phyloP scores from a whole-genome alignment of 2,329 filamentous ascomycete genomes.

The Zymoseptoria ardabiliae region DNA sequence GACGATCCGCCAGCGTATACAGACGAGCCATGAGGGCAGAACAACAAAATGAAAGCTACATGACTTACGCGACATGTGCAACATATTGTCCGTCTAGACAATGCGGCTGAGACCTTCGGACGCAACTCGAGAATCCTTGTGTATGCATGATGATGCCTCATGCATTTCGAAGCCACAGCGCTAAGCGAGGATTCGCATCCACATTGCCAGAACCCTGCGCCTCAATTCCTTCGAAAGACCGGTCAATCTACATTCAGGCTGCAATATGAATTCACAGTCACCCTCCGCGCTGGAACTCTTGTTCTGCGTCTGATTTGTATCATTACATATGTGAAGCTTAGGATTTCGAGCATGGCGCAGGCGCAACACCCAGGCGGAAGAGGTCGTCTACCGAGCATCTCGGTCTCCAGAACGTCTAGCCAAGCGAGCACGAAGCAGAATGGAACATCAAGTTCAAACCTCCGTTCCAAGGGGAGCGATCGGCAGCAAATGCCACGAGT shows the following conservation, averaged over 20 bases:
- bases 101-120: not conserved
- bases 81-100: not conserved
- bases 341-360: not conserved
- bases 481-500: constrained; percentile 4
- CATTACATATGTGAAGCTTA: too few relatives aligned
- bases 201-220: not conserved
- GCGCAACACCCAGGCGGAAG: not conserved
- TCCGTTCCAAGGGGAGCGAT: not conserved
- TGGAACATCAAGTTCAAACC: not conserved
- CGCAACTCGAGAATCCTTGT: not conserved
- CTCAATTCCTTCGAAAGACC: not conserved
- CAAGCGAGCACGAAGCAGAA: constrained; percentile 8
- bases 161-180: not conserved
- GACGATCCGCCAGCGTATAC: constrained; percentile 23
- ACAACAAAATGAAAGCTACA: not conserved
- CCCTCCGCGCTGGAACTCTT: too few relatives aligned
- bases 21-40: constrained; percentile 18
- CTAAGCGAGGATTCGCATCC: not conserved
- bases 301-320: too few relatives aligned
- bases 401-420: constrained; percentile 9
- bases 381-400: not conserved
- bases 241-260: not conserved
- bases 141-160: not conserved
- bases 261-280: not conserved
- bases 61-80: not conserved